A percentile compares a stretch with the other conserved stretches of the same genome.
phyloP scores from a whole-genome alignment of 305 asterid species.

The Fraxinus nigra region DNA sequence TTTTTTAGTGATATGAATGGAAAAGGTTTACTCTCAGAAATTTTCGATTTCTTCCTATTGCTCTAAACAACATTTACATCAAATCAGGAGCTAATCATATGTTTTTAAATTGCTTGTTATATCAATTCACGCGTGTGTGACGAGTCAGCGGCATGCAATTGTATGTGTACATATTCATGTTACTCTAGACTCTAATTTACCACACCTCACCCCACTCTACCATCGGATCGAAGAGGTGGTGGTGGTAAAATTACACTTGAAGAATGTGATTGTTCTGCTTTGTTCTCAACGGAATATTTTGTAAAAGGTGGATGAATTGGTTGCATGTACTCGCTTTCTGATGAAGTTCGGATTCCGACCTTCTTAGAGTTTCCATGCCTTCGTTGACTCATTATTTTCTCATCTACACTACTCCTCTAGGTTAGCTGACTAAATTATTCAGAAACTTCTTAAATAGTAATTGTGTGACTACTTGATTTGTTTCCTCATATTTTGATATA shows the following conservation, averaged over 20 bases:
- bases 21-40: background rate
- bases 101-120: background rate
- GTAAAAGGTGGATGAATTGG: constrained; percentile 7
- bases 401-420: background rate
- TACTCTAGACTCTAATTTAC: background rate
- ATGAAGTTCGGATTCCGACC: background rate
- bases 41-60: background rate
- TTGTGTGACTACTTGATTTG: background rate
- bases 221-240: background rate
- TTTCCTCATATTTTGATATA: background rate
- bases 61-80: background rate
- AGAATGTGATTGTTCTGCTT: background rate
- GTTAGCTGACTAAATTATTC: background rate
- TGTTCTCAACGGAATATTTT: constrained; percentile 20
- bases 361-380: background rate
- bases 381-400: background rate
- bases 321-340: background rate
- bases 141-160: background rate
- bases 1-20: background rate
- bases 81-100: constrained; percentile 6
- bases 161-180: background rate
- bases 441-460: background rate
- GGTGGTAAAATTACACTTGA: background rate
- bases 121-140: background rate
- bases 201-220: background rate